These are phyloP conservation scores for Hypomyces rosellus DNA, from an alignment of 2,329 filamentous ascomycete genomes.

Conservation along the genomic window DNA sequence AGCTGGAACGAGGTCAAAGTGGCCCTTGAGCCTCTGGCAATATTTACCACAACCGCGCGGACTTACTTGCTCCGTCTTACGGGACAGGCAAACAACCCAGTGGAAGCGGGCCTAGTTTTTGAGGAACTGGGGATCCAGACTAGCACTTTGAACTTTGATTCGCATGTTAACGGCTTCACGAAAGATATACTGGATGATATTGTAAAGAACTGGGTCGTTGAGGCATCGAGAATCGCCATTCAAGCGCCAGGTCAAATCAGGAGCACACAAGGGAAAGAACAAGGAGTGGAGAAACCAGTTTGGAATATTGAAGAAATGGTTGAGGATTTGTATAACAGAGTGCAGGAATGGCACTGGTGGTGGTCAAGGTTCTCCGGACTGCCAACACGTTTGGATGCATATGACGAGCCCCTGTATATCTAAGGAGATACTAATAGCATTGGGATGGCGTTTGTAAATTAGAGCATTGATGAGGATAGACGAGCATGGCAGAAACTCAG, in stretches of 20 bases:
- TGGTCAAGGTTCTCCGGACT: slow-evolving; percentile 18
- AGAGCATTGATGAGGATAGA: not conserved
- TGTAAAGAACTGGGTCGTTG: slow-evolving; percentile 36
- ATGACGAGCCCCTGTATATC: not conserved
- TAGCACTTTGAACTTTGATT: slow-evolving; percentile 11
- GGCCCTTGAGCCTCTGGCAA: slow-evolving; percentile 14
- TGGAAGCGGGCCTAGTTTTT: slow-evolving; percentile 18
- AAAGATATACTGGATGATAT: slow-evolving; percentile 40
- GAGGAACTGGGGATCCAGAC: slow-evolving; percentile 13
- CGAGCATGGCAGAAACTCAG: not conserved
- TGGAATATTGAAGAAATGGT: slow-evolving; percentile 27
- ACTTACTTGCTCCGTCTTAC: slow-evolving; percentile 15
- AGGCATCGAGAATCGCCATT: slow-evolving; percentile 29
- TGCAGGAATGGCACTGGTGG: slow-evolving; percentile 30
- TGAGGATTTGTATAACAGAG: slow-evolving; percentile 24
- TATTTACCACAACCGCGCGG: slow-evolving; percentile 16
- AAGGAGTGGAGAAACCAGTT: slow-evolving; percentile 26
- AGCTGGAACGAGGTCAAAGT: slow-evolving; percentile 17
- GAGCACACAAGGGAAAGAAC: slow-evolving; percentile 22
- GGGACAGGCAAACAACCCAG: slow-evolving; percentile 12
- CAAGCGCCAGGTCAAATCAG: slow-evolving; percentile 30
- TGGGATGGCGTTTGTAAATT: not conserved
- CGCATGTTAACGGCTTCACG: slow-evolving; percentile 34
- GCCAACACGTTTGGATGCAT: not conserved
- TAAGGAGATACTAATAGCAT: not conserved